Percentiles rank a stretch among this genome's conserved stretches.
Evolutionary conservation across 2,329 filamentous ascomycete species (phyloP).

Genomic region (Diaporthe sp.): DNA sequence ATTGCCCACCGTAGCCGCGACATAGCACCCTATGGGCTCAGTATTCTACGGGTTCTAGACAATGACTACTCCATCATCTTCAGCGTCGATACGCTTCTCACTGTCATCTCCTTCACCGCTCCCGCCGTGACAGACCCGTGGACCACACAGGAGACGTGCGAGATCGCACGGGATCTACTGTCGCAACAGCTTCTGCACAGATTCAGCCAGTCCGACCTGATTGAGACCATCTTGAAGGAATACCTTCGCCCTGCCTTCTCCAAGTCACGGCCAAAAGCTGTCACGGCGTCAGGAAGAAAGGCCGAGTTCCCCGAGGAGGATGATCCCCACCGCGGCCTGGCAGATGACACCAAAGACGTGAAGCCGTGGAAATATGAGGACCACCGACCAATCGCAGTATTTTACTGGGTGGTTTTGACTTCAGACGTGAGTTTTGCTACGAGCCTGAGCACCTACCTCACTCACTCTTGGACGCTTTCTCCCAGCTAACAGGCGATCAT

Average conservation of each 20-base stretch:
- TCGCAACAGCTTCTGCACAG: conserved; percentile 38
- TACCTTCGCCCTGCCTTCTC: conserved; percentile 77
- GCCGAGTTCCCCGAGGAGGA: conserved; percentile 55
- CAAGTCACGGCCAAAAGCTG: conserved; percentile 59
- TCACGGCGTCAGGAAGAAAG: conserved; percentile 69
- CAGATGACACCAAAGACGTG: conserved; percentile 50
- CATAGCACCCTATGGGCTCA: conserved; percentile 20
- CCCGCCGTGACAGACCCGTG: conserved; percentile 40
- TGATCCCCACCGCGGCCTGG: conserved; percentile 47
- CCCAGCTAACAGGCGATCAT: conserved; percentile 26
- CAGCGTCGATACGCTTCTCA: conserved; percentile 43
- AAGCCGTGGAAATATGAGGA: conserved; percentile 72
- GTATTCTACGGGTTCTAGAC: background rate
- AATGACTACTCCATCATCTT: conserved; percentile 26
- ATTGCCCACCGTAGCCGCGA: conserved; percentile 19
- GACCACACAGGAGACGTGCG: conserved; percentile 45
- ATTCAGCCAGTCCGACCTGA: conserved; percentile 52
- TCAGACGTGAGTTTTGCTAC: conserved; percentile 56
- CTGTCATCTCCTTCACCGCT: conserved; percentile 44
- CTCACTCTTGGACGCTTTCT: background rate
- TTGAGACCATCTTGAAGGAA: conserved; percentile 66
- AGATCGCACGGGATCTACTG: conserved; percentile 47
- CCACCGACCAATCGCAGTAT: conserved; percentile 62
- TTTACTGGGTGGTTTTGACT: conserved; percentile 69
- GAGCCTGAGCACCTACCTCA: conserved; percentile 28